phyloP scores from a whole-genome alignment of 345 rosid species.

The Rhizophora apiculata region DNA sequence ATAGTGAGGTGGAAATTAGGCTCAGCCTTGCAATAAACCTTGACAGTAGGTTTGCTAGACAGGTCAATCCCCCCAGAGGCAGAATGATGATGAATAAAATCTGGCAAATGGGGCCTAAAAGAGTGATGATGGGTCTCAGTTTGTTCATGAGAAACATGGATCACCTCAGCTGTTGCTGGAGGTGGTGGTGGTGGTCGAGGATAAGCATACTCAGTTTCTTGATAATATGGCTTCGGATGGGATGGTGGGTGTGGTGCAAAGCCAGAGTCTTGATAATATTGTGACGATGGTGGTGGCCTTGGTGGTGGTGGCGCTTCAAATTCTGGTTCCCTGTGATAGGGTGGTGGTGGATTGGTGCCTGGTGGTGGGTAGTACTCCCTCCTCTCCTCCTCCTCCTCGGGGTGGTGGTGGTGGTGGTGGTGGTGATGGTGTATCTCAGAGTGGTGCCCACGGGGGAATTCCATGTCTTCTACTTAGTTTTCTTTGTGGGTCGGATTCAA shows the following conservation, averaged over 20 bases:
- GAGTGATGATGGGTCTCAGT: slow-evolving; percentile 36
- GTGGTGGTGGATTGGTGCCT: slow-evolving; percentile 21
- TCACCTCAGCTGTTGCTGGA: slow-evolving; percentile 41
- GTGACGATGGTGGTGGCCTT: slow-evolving; percentile 27
- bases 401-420: slow-evolving; percentile 31
- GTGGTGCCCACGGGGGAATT: slow-evolving; percentile 33
- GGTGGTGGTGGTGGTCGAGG: slow-evolving; percentile 38
- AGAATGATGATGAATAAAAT: slow-evolving; percentile 34
- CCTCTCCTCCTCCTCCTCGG: slow-evolving; percentile 30
- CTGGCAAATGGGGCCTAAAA: slow-evolving; percentile 34
- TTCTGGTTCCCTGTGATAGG: slow-evolving; percentile 14
- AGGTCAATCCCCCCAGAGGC: slow-evolving; percentile 29
- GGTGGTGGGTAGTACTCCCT: slow-evolving; percentile 37
- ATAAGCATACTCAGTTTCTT: slow-evolving; percentile 9
- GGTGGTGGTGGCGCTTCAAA: slow-evolving; percentile 13
- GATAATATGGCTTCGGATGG: slow-evolving; percentile 19
- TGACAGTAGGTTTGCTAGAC: slow-evolving; percentile 44
- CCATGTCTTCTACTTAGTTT: slow-evolving; percentile 34
- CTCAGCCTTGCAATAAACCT: slow-evolving; percentile 61
- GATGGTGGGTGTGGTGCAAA: slow-evolving; percentile 31
- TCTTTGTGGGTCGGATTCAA: too few species aligned
- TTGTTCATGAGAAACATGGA: slow-evolving; percentile 38
- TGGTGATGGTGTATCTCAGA: slow-evolving; percentile 17
- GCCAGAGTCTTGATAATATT: slow-evolving; percentile 9
- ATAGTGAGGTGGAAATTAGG: slow-evolving; percentile 54